A percentile compares a stretch with the other conserved stretches of the same genome.
These are phyloP conservation scores for Dioscorea cayenensis DNA, from an alignment of 116 monocot species.

Conservation along the genomic window DNA sequence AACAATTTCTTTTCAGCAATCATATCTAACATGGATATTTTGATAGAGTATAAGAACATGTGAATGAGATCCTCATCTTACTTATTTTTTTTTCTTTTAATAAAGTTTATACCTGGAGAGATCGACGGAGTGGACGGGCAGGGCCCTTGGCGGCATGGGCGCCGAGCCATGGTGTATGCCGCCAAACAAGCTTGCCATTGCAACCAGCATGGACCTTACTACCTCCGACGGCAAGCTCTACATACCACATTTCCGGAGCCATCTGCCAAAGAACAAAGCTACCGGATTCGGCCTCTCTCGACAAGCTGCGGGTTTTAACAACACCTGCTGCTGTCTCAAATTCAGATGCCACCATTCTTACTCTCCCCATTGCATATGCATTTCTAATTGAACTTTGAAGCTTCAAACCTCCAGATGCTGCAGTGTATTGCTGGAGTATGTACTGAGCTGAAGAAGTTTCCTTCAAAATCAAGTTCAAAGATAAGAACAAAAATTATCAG, in stretches of 20 bases:
- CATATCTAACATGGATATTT: neutral
- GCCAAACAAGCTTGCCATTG: slow-evolving; percentile 73
- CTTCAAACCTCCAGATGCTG: slow-evolving; percentile 60
- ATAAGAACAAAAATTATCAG: neutral
- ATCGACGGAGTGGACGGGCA: slow-evolving; percentile 50
- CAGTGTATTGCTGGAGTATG: slow-evolving; percentile 69
- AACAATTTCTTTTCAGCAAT: neutral
- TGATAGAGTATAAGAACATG: too few species aligned
- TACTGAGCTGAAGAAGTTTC: slow-evolving; percentile 68
- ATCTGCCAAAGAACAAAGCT: slow-evolving; percentile 84
- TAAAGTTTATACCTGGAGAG: slow-evolving; percentile 36
- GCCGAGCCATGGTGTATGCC: slow-evolving; percentile 76
- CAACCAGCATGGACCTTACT: slow-evolving; percentile 71
- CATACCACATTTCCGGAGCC: slow-evolving; percentile 81
- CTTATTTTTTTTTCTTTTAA: neutral
- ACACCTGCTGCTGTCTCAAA: slow-evolving; percentile 30
- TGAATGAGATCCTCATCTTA: neutral
- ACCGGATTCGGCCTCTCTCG: slow-evolving; percentile 23
- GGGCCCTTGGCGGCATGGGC: slow-evolving; percentile 51
- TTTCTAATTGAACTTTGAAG: slow-evolving; percentile 37
- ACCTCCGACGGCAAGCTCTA: slow-evolving; percentile 65
- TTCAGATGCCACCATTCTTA: slow-evolving; percentile 52
- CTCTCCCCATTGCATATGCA: slow-evolving; percentile 54
- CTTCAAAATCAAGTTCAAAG: slow-evolving; percentile 17
- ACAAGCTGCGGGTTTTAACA: neutral